These are phyloP conservation scores for Russula sp. DNA, from an alignment of 768 basidiomycete species.

Conservation along the genomic window DNA sequence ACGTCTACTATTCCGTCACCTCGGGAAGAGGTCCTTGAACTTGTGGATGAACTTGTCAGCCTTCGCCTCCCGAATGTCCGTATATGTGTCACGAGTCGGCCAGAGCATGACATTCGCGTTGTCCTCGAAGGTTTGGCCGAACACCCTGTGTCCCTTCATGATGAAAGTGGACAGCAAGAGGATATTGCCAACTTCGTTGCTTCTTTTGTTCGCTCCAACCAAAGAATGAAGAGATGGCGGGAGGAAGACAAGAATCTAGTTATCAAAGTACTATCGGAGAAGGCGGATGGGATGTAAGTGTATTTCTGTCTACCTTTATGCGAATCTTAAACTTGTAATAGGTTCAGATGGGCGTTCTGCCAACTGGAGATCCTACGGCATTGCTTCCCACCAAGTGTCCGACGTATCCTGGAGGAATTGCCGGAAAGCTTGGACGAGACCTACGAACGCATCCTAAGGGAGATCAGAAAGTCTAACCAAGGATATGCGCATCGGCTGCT, in stretches of 20 bases:
- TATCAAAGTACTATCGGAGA: not conserved
- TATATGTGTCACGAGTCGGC: constrained; percentile 15
- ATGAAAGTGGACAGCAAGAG: not conserved
- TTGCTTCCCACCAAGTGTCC: not conserved
- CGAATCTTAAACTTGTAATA: not conserved
- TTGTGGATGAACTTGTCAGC: no score
- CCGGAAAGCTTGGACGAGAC: constrained; percentile 4
- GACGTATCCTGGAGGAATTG: not conserved
- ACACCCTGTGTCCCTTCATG: constrained; percentile 1
- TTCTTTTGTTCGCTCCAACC: not conserved
- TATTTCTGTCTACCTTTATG: not conserved
- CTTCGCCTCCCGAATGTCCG: not conserved
- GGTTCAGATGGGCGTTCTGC: not conserved
- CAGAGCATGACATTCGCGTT: constrained; percentile 4
- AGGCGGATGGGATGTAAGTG: not conserved
- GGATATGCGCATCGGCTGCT: constrained; percentile 7
- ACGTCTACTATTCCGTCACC: no score
- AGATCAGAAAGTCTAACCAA: constrained; percentile 5
- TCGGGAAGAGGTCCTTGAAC: no score
- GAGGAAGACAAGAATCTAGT: not conserved
- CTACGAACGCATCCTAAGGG: constrained; percentile 9
- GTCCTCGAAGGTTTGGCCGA: not conserved
- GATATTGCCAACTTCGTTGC: not conserved
- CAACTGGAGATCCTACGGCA: not conserved
- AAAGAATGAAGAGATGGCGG: not conserved